Base-by-base conservation (phyloP, 2,329 filamentous ascomycete species). In the Neocatenulostroma microsporum region DNA sequence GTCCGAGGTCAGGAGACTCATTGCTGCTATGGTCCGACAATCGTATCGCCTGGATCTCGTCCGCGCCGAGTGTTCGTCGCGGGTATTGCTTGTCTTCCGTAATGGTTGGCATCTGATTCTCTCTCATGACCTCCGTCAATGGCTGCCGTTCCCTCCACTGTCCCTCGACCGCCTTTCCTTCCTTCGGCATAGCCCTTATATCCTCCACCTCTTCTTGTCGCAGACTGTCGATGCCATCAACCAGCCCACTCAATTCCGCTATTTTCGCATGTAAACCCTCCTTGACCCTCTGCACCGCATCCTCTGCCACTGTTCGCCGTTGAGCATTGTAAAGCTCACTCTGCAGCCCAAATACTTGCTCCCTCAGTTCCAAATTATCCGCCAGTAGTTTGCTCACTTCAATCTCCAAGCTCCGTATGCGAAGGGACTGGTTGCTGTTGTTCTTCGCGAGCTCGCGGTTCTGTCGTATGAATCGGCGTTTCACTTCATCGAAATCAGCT, bases 371-470 rank as follows among this genome's bases (percentile, higher is more conserved):
- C 37, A 89, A 71, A 55, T 91, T 91, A 49, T 91, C 83, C n/a
- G 81, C 78, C 17, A 88, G 68, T 45, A 88, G 72, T 31, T 78
- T 76, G 26, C 81, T 78, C 44, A 76, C 79, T 60, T 93, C 83
- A 55, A 79, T 76, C 55, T 89, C 84, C 40, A 91, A 72, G 45
- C 71, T 76, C 42, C 84, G 78, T 51, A 91, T 88, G 47, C 81
- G 80, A 21, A 85, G 69, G 21, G 82, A 83, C 58, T 88, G 82
- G 34, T 74, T 72, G 17, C 84, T 85, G 63, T 93, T 91, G 52
- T 73, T 76, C 62, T 69, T 71, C 40, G 84, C 84, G 46, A 91
- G 81, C 54, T 91, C 84, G 62, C 83, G 76, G 58, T 93, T 93
- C 58, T 91, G 85, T 37, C 84, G 76, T 52, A 88, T 68, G 56